Conservation (phyloP, 768 basidiomycete species). For the Leccinum obscurum region DNA sequence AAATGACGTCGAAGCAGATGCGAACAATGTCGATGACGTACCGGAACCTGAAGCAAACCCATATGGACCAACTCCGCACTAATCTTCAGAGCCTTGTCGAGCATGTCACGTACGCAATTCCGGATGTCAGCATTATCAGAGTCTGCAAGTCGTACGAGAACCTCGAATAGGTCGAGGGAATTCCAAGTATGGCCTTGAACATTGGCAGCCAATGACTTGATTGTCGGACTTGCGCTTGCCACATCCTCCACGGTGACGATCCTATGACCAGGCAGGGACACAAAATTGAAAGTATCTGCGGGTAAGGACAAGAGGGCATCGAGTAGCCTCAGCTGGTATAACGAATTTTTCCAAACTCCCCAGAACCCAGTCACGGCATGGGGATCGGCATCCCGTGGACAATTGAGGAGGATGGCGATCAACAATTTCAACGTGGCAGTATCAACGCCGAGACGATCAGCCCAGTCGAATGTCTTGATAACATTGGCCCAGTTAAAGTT, state of each 20-base stretch:
- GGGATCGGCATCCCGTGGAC: slow-evolving; percentile 71
- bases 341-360: slow-evolving; percentile 80
- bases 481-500: slow-evolving; percentile 78
- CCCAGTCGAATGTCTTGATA: slow-evolving; percentile 83
- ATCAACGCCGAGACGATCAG: slow-evolving; percentile 82
- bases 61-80: slow-evolving; percentile 94
- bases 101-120: slow-evolving; percentile 80
- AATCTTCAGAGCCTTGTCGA: slow-evolving; percentile 92
- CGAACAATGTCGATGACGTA: slow-evolving; percentile 49
- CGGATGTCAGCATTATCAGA: slow-evolving; percentile 71
- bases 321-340: slow-evolving; percentile 83
- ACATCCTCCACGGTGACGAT: slow-evolving; percentile 91
- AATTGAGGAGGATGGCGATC: slow-evolving; percentile 83
- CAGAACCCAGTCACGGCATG: slow-evolving; percentile 87
- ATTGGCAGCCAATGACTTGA: slow-evolving; percentile 85
- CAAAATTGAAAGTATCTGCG: slow-evolving; percentile 90
- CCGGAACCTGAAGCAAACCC: slow-evolving; percentile 88
- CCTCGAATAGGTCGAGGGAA: slow-evolving; percentile 85
- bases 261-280: slow-evolving; percentile 77
- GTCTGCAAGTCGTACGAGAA: slow-evolving; percentile 77
- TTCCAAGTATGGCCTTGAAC: slow-evolving; percentile 96
- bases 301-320: slow-evolving; percentile 88
- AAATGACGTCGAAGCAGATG: background rate
- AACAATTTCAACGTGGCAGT: slow-evolving; percentile 87
- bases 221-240: slow-evolving; percentile 81